A percentile compares a stretch with the other conserved stretches of the same genome.
Conservation (phyloP, 1,284 basidiomycete genomes). For the Ceratobasidium sp. region DNA sequence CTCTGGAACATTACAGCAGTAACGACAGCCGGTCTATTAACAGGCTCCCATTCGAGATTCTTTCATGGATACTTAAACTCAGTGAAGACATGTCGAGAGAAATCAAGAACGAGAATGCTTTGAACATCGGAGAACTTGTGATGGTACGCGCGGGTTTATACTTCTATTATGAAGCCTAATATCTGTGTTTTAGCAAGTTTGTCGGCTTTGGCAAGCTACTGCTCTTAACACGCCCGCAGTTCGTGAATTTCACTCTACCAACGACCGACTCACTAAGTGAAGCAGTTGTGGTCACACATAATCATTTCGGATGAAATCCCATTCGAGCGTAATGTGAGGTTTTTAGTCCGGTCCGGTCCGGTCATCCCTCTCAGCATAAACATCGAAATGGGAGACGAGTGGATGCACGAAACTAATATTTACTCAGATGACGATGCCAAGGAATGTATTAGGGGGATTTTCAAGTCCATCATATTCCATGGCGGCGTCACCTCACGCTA, state of each 20-base stretch:
- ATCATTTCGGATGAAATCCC: background rate
- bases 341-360: slow-evolving; percentile 2
- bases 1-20: background rate
- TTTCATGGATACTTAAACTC: background rate
- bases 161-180: background rate
- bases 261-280: background rate
- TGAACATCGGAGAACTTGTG: background rate
- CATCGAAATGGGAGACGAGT: slow-evolving; percentile 7
- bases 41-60: background rate
- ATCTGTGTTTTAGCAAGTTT: slow-evolving; percentile 11
- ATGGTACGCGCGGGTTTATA: background rate
- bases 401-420: background rate
- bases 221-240: slow-evolving; percentile 23
- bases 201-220: slow-evolving; percentile 9
- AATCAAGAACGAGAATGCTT: background rate
- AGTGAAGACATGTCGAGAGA: background rate
- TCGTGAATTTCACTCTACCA: background rate
- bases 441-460: background rate
- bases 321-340: background rate
- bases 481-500: slow-evolving; percentile 1
- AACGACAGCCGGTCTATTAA: background rate
- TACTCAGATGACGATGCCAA: background rate
- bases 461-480: slow-evolving; percentile 3
- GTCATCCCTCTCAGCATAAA: slow-evolving; percentile 2
- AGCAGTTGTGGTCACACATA: slow-evolving; percentile 24